Percentiles rank a stretch among this genome's conserved stretches.
Evolutionary conservation across 148 eudicot genomes (phyloP).

Genomic region (Limonium bicolor): DNA sequence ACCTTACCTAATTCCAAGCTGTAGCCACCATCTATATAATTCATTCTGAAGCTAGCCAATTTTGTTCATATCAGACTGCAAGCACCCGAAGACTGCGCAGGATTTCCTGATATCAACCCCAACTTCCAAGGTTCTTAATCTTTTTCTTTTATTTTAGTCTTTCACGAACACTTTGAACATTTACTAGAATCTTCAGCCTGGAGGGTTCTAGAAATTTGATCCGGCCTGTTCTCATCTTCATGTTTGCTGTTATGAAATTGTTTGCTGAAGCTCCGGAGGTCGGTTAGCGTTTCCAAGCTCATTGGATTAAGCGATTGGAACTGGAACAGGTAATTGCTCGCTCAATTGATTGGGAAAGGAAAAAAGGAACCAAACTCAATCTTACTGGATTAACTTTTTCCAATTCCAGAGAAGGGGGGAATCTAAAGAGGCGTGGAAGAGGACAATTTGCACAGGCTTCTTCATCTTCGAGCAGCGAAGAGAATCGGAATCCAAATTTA

Average conservation of each 20-base stretch:
- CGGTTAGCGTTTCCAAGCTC: constrained; percentile 45
- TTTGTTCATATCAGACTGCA: constrained; percentile 40
- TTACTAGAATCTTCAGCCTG: background rate
- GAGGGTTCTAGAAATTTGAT: background rate
- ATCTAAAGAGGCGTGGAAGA: constrained; percentile 50
- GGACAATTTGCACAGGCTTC: constrained; percentile 13
- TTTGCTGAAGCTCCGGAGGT: constrained; percentile 33
- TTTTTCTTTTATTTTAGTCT: background rate
- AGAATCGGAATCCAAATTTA: constrained; percentile 69
- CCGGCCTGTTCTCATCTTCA: background rate
- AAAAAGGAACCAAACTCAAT: constrained; percentile 2
- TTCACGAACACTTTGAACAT: background rate
- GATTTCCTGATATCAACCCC: constrained; percentile 46
- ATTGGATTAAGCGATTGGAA: constrained; percentile 42
- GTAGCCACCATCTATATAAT: background rate
- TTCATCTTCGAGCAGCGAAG: constrained; percentile 21
- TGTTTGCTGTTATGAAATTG: background rate
- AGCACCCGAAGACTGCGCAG: constrained; percentile 75
- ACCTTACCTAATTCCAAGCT: background rate
- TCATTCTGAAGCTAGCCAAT: background rate
- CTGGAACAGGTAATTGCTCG: constrained; percentile 17
- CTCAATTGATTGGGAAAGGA: no score
- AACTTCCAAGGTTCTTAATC: constrained; percentile 35
- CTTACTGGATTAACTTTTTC: no score
- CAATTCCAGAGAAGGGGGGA: constrained; percentile 6